Base-by-base conservation (phyloP, 768 basidiomycete species). In the Hericium erinaceus region DNA sequence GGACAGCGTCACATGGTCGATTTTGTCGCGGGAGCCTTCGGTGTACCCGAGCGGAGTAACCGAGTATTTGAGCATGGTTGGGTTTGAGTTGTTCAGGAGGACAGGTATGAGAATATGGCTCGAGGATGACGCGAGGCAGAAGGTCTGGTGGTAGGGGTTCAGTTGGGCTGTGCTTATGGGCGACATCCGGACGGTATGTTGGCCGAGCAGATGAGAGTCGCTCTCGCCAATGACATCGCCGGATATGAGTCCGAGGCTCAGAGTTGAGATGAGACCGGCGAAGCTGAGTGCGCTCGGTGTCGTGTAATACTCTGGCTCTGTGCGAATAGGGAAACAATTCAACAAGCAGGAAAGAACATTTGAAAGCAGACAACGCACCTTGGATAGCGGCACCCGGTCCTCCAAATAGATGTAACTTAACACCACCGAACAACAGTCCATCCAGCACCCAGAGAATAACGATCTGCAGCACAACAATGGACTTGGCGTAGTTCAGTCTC, bases 151-250 rank as follows among this genome's bases (percentile, higher is more conserved):
- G 58, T 85, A 76, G 11, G 91, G 92, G 64, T 95, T 95, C 48
- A 98, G 75, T 20, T 87, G 85, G 4, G 94, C 95, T 2, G 94
- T 97, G 68, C 93, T 92, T 64, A 92, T 92, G 10, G 94, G 94
- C 0, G 92, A 91, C 80, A 95, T 86, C 61, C 88, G 84, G 54
- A 98, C 87, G 0, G 92, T 94, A 66, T 95, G 92, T 69, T 93
- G 87, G 38, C 95, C 95, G 37, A 84, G 79, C 8, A 91, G 73
- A 66, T 90, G 84, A 4, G 73, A 68, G 60, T 89, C 85, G 41
- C 73, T 75, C 1, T 70, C 66, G 16, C 64, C 66, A 40, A 75
- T 67, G 46, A 64, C 65, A 20, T 78, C 69, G 9, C 74, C 63
- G 3, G 78, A 69, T 12, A 86, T 58, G 11, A 83, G 64, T 16